Evolutionary conservation across 2,329 filamentous ascomycete species (phyloP).

Genomic region (Fonsecaea erecta): DNA sequence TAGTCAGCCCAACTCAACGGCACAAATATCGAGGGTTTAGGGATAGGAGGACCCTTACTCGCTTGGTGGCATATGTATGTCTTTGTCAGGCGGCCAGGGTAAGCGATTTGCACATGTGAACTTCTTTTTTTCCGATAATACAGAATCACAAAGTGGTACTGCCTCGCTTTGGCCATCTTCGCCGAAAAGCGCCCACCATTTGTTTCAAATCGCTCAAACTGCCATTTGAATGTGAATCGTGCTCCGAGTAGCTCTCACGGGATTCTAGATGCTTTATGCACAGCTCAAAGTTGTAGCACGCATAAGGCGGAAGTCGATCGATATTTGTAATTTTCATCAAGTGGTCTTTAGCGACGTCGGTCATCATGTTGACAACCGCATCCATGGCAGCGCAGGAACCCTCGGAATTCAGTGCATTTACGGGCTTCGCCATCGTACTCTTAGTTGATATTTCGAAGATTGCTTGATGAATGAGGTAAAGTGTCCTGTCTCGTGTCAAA

Average conservation of each 20-base stretch:
- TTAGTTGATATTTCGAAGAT: background rate
- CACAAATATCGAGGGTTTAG: too few species aligned
- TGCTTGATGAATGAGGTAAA: slow-evolving; percentile 2
- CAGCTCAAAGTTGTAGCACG: slow-evolving; percentile 3
- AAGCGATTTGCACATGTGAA: too few species aligned
- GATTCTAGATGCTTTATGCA: background rate
- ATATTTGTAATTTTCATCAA: slow-evolving; percentile 3
- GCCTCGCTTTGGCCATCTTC: background rate
- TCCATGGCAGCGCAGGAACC: background rate
- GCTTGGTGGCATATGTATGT: too few species aligned
- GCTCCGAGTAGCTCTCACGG: background rate
- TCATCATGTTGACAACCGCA: background rate
- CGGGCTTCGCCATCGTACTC: background rate
- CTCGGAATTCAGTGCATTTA: background rate
- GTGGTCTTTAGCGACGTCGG: background rate
- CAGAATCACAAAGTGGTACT: background rate
- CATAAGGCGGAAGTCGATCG: slow-evolving; percentile 5
- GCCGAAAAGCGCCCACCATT: background rate
- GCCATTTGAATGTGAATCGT: background rate
- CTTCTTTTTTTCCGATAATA: background rate
- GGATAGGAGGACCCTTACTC: too few species aligned
- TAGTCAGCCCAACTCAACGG: too few species aligned
- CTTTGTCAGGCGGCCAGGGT: too few species aligned
- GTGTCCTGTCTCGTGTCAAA: background rate
- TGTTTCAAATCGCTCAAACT: background rate